A percentile compares a stretch with the other conserved stretches of the same genome.
Evolutionary conservation across 768 basidiomycete species (phyloP).

Genomic region (Russula compacta): DNA sequence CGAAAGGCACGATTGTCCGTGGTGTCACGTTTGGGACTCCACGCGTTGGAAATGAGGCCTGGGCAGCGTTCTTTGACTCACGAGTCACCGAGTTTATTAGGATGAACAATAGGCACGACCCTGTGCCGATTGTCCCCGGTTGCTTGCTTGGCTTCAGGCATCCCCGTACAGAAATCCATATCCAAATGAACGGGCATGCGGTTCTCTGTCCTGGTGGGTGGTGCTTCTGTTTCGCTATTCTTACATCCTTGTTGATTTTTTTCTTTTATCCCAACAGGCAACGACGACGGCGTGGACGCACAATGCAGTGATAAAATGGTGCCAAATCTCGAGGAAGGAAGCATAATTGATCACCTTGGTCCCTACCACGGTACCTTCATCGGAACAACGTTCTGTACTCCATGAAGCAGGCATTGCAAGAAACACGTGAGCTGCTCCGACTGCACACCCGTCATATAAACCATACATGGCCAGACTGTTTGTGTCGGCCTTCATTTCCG

Average conservation of each 20-base stretch:
- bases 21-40: neutral
- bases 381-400: constrained; percentile 37
- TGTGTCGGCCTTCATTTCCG: too few species aligned
- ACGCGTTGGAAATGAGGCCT: neutral
- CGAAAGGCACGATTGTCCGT: neutral
- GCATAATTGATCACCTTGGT: constrained; percentile 50
- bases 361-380: constrained; percentile 47
- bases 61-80: neutral
- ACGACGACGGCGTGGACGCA: constrained; percentile 46
- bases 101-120: neutral
- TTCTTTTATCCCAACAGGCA: constrained; percentile 1
- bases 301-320: constrained; percentile 50
- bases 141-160: neutral
- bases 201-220: neutral
- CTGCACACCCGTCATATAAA: too few species aligned
- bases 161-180: neutral
- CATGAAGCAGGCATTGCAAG: neutral
- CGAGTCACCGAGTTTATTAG: neutral
- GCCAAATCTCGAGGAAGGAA: constrained; percentile 34
- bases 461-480: too few species aligned
- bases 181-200: neutral
- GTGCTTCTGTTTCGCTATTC: neutral
- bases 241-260: neutral
- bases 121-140: neutral
- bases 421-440: too few species aligned